phyloP scores from a whole-genome alignment of 805 yeast genomes.

The Candida gorgasii region DNA sequence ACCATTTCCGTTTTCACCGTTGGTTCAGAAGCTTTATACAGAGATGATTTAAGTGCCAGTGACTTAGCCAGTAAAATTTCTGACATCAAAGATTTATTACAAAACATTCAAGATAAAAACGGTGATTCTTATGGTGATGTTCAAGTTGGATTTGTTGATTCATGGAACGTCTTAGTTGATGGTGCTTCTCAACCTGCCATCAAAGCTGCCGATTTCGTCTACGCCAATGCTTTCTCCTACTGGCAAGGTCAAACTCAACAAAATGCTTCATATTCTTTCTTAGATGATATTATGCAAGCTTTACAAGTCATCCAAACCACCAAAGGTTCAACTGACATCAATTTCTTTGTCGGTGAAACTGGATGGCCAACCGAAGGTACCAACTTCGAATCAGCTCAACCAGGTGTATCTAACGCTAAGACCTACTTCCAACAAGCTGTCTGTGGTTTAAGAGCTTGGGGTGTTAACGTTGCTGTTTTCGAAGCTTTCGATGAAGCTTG shows the following conservation, averaged over 20 bases:
- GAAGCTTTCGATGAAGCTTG: constrained; percentile 96
- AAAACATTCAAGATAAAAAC: constrained; percentile 68
- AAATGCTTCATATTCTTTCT: constrained; percentile 87
- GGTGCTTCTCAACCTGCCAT: constrained; percentile 71
- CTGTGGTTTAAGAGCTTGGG: constrained; percentile 96
- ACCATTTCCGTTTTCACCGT: constrained; percentile 79
- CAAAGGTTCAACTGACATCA: constrained; percentile 84
- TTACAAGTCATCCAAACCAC: constrained; percentile 80
- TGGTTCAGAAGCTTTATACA: constrained; percentile 95
- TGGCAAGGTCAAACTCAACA: constrained; percentile 94
- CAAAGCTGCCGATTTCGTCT: constrained; percentile 78
- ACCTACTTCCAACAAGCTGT: constrained; percentile 84
- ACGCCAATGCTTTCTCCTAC: constrained; percentile 95
- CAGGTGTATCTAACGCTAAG: constrained; percentile 72
- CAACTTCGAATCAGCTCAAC: constrained; percentile 62
- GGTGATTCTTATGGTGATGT: constrained; percentile 73
- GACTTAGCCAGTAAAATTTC: constrained; percentile 69
- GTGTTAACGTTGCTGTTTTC: constrained; percentile 86
- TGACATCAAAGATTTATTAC: constrained; percentile 59
- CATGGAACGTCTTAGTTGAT: constrained; percentile 91
- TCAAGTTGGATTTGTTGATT: constrained; percentile 92
- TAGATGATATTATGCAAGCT: constrained; percentile 98
- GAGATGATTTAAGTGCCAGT: constrained; percentile 77
- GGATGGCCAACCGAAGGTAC: constrained; percentile 96
- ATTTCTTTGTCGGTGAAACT: constrained; percentile 96